Evolutionary conservation across 305 asterid genomes (phyloP).

Genomic region (Solanum chacoense): DNA sequence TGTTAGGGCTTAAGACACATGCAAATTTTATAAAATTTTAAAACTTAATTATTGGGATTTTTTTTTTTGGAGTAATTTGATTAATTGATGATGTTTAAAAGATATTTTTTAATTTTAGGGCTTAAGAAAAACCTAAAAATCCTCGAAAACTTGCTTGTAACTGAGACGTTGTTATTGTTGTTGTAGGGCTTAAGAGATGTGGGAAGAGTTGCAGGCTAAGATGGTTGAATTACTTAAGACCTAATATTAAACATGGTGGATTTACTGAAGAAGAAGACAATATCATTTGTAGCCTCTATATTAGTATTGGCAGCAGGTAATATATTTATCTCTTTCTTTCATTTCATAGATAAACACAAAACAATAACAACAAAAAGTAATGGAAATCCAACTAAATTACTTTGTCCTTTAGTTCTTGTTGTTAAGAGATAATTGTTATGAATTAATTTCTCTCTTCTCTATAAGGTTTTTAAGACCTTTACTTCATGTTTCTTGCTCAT

Average conservation of each 20-base stretch:
- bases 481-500: background rate
- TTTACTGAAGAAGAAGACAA: slow-evolving; percentile 15
- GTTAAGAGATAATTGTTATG: background rate
- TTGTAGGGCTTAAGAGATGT: slow-evolving; percentile 8
- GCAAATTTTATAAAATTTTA: background rate
- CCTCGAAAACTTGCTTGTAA: background rate
- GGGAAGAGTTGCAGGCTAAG: slow-evolving; percentile 13
- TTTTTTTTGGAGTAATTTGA: background rate
- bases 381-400: slow-evolving; percentile 1
- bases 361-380: background rate
- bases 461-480: background rate
- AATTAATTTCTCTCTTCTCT: background rate
- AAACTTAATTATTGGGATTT: background rate
- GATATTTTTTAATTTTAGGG: background rate
- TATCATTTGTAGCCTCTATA: slow-evolving; percentile 13
- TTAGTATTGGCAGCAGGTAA: slow-evolving; percentile 19
- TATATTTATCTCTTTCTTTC: background rate
- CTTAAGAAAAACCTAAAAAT: background rate
- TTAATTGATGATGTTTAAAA: background rate
- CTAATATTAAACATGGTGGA: slow-evolving; percentile 12
- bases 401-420: slow-evolving; percentile 4
- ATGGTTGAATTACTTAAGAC: slow-evolving; percentile 12
- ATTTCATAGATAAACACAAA: slow-evolving; percentile 1
- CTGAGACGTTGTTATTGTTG: background rate
- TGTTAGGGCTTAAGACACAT: background rate